phyloP scores from a whole-genome alignment of 73 alveolate genomes.

The Paramecium biaurelia region DNA sequence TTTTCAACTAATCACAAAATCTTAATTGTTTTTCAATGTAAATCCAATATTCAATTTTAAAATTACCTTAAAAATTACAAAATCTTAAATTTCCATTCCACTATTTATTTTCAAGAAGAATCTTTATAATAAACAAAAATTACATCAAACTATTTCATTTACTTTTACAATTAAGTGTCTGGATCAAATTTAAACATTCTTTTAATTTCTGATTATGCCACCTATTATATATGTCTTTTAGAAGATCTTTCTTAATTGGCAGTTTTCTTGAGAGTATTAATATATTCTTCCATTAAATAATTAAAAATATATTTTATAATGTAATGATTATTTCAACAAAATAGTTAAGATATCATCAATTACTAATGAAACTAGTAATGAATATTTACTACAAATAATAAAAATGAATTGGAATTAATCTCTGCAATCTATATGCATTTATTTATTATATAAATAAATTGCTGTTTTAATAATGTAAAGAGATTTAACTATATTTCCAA shows the following conservation, averaged over 20 bases:
- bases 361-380: neutral
- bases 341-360: neutral
- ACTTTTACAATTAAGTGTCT: neutral
- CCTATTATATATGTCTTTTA: neutral
- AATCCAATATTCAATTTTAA: constrained; percentile 17
- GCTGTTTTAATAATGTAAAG: neutral
- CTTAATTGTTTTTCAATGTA: neutral
- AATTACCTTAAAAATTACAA: neutral
- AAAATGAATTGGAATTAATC: neutral
- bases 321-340: neutral
- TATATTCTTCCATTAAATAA: neutral
- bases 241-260: neutral
- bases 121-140: neutral
- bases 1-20: neutral
- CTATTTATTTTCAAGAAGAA: neutral
- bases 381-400: neutral
- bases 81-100: neutral
- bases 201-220: neutral
- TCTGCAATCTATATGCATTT: neutral
- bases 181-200: neutral
- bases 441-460: neutral
- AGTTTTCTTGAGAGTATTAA: neutral
- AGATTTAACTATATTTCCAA: constrained; percentile 1
- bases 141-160: neutral
- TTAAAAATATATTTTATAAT: neutral